Base-by-base conservation (phyloP, 2,329 filamentous ascomycete species). In the Ceratocystis colombiana region DNA sequence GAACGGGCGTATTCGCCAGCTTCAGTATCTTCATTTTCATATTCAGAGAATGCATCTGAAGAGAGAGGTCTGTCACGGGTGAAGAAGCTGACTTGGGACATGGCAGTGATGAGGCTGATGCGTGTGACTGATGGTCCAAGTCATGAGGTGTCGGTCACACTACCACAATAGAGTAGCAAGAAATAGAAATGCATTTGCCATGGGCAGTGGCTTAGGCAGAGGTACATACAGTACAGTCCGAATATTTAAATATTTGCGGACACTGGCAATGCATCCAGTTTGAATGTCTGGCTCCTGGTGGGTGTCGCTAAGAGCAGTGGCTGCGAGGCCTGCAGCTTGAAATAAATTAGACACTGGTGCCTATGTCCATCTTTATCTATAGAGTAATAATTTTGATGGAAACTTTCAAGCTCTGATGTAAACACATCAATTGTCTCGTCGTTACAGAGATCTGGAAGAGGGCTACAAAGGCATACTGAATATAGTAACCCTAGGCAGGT, bases 31-130 rank as follows among this genome's bases (percentile, higher is more conserved):
- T 28, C 20, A 5, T 62, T 20, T 22, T 28, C 61, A 45, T 41
- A 30, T 46, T 64, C 64, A 10, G 33, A 46, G 20, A 61, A 63
- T 33, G 55, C 45, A 20, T 63, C 7, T n/a, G 65, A 30, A 55
- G 41, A 66, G 7, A 61, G 41, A 1, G 66, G 46, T 37, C 59
- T 20, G n/a, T 46, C 15, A 25, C 37, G 48, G 3, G 48, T 66
- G n/a, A 64, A 64, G 53, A 65, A 64, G 63, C 61, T 65, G 66
- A 66, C 61, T 30, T 45, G 28, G 62, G 66, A 22, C 66, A 67
- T 67, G 10, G 12, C 25, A 53, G 48, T 53, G 48, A 53, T 28
- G 48, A 28, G 25, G 48, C 48, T 53, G 20, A 25, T n/a, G 48
- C 48, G 25, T 53, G 48, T 28, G 48, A 28, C 5, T 53, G 48